These are phyloP conservation scores for Larix sibirica DNA, from an alignment of 83 land plant species.

Conservation along the genomic window DNA sequence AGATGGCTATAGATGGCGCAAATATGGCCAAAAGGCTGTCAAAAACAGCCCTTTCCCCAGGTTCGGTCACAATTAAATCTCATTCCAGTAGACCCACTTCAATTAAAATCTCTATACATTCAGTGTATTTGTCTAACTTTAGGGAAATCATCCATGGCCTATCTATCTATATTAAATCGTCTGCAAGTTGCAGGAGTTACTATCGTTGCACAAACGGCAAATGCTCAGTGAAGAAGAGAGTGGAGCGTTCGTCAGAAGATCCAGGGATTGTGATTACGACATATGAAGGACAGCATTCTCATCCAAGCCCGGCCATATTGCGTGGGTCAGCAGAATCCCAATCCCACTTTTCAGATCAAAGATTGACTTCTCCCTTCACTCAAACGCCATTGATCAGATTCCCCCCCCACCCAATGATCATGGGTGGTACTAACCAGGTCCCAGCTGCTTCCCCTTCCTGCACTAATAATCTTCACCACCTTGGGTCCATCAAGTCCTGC, in stretches of 20 bases:
- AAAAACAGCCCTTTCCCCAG: conserved; percentile 61
- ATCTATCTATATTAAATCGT: too few relatives aligned
- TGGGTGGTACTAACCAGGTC: neutral
- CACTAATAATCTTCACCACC: neutral
- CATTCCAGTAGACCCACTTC: too few relatives aligned
- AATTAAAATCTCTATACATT: too few relatives aligned
- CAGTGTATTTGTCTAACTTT: too few relatives aligned
- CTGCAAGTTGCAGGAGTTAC: conserved; percentile 38
- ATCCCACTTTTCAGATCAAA: neutral
- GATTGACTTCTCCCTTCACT: neutral
- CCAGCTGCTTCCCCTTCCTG: conserved; percentile 13
- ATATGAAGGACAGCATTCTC: conserved; percentile 54
- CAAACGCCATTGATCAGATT: neutral
- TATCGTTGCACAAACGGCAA: conserved; percentile 48
- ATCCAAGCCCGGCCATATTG: conserved; percentile 41
- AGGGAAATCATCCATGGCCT: too few relatives aligned
- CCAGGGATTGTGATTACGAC: conserved; percentile 51
- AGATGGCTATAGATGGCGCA: conserved; percentile 56
- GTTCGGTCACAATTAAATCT: neutral
- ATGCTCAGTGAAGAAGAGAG: conserved; percentile 54
- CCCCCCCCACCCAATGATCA: neutral
- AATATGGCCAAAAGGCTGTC: conserved; percentile 60
- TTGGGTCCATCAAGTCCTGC: neutral
- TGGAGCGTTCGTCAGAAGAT: conserved; percentile 49
- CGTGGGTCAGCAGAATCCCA: conserved; percentile 20